phyloP scores from a whole-genome alignment of 139 green algal genomes.

The Micractinium sp. region DNA sequence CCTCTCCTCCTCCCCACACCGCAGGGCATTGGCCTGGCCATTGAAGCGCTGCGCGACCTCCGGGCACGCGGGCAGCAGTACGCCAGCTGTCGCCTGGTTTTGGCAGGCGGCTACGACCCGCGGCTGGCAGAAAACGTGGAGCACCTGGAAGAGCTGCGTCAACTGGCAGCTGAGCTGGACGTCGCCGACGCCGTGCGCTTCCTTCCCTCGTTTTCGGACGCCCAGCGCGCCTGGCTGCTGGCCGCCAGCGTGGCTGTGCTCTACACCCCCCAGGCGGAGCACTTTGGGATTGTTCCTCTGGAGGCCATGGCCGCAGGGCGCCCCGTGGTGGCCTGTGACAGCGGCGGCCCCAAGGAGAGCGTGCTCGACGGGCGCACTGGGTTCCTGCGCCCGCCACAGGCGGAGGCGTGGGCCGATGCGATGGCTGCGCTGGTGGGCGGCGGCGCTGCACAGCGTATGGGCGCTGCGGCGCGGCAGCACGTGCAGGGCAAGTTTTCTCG shows the following conservation, averaged over 20 bases:
- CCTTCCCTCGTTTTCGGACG: slow-evolving; percentile 87
- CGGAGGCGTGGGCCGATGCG: slow-evolving; percentile 58
- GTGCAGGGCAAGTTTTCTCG: slow-evolving; percentile 76
- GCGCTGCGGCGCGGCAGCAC: slow-evolving; percentile 62
- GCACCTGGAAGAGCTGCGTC: slow-evolving; percentile 78
- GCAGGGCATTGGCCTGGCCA: slow-evolving; percentile 81
- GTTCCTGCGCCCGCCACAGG: slow-evolving; percentile 68
- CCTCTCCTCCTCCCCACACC: neutral
- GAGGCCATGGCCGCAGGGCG: slow-evolving; percentile 91
- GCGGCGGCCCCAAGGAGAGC: slow-evolving; percentile 85
- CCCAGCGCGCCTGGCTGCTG: slow-evolving; percentile 76
- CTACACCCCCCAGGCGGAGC: slow-evolving; percentile 94
- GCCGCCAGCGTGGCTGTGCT: slow-evolving; percentile 68
- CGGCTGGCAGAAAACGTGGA: slow-evolving; percentile 91
- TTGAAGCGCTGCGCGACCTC: slow-evolving; percentile 69
- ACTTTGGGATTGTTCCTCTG: slow-evolving; percentile 99
- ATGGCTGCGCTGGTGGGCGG: slow-evolving; percentile 56
- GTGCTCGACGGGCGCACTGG: slow-evolving; percentile 74
- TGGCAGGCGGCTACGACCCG: slow-evolving; percentile 92
- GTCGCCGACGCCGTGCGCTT: slow-evolving; percentile 80
- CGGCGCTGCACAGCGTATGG: slow-evolving; percentile 55
- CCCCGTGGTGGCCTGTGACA: slow-evolving; percentile 91
- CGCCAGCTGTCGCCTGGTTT: slow-evolving; percentile 41
- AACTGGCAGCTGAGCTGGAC: slow-evolving; percentile 56
- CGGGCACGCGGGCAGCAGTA: neutral